Conservation (phyloP, 345 rosid genomes). For the Cardamine resedifolia region DNA sequence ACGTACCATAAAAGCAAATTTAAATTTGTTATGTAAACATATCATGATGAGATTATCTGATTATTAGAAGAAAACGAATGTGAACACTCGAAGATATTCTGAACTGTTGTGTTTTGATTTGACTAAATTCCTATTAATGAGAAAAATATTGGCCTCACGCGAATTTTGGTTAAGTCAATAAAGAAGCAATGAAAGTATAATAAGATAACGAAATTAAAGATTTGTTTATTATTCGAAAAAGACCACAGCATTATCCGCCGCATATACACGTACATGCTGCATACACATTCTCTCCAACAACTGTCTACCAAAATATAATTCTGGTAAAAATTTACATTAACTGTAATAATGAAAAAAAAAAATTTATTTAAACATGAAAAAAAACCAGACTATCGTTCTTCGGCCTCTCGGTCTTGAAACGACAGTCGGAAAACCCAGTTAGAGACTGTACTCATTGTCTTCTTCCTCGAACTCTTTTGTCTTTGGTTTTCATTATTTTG, state of each 20-base stretch:
- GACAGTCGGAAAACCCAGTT: slow-evolving; percentile 74
- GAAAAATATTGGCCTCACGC: slow-evolving; percentile 12
- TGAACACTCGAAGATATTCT: slow-evolving; percentile 8
- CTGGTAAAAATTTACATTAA: slow-evolving; percentile 18
- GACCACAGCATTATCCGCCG: slow-evolving; percentile 5
- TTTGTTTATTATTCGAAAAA: slow-evolving; percentile 10
- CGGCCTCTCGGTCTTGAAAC: slow-evolving; percentile 48
- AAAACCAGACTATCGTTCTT: slow-evolving; percentile 45
- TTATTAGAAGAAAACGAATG: background rate
- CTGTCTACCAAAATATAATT: slow-evolving; percentile 15
- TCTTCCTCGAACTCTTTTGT: slow-evolving; percentile 44
- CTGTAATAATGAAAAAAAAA: background rate
- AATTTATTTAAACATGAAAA: background rate
- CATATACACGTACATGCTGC: slow-evolving; percentile 1
- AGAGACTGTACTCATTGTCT: slow-evolving; percentile 28
- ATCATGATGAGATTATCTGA: background rate
- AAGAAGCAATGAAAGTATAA: background rate
- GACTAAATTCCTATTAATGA: slow-evolving; percentile 5
- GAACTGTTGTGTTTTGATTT: background rate
- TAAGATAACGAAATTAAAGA: background rate
- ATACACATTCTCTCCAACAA: slow-evolving; percentile 16
- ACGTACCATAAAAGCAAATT: background rate
- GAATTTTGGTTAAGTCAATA: slow-evolving; percentile 1
- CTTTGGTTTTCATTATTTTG: slow-evolving; percentile 37
- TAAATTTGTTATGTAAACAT: background rate